A percentile compares a stretch with the other conserved stretches of the same genome.
Evolutionary conservation across 2,329 filamentous ascomycete species (phyloP).

Genomic region (Talaromyces sp.): DNA sequence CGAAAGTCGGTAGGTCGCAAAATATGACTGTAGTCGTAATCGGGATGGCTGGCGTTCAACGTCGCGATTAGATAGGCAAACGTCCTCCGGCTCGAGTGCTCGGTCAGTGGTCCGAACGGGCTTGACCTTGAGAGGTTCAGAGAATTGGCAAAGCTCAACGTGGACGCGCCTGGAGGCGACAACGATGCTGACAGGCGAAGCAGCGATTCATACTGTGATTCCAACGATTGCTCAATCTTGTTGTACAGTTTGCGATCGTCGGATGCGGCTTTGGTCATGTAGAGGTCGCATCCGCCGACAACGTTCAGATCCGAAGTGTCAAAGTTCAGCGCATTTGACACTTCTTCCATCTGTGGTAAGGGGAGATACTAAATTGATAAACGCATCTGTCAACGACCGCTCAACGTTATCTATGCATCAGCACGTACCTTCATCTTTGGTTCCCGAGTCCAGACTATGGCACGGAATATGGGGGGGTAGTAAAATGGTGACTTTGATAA

Average conservation of each 20-base stretch:
- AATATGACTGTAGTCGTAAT: conserved; percentile 96
- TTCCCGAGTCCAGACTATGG: background rate
- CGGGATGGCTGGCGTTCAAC: conserved; percentile 87
- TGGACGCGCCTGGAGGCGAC: conserved; percentile 70
- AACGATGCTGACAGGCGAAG: conserved; percentile 81
- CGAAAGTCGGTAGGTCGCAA: conserved; percentile 86
- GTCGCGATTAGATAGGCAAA: conserved; percentile 97
- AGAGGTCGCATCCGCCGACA: conserved; percentile 89
- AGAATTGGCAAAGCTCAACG: conserved; percentile 52
- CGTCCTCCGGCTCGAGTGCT: conserved; percentile 80
- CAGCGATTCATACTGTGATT: conserved; percentile 84
- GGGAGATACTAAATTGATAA: conserved; percentile 69
- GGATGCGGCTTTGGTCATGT: conserved; percentile 93
- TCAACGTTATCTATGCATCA: background rate
- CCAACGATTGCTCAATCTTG: conserved; percentile 85
- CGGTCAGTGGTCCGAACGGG: conserved; percentile 84
- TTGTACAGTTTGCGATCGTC: conserved; percentile 97
- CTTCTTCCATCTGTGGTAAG: conserved; percentile 81
- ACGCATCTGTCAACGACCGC: conserved; percentile 11
- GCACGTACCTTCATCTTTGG: conserved; percentile 9
- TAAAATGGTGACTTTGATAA: background rate
- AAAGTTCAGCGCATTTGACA: conserved; percentile 91
- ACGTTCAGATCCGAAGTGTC: conserved; percentile 89
- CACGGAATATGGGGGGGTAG: background rate
- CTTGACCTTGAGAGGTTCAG: conserved; percentile 79